Conservation (phyloP, 2,329 filamentous ascomycete species). For the Penicillium concentricum region DNA sequence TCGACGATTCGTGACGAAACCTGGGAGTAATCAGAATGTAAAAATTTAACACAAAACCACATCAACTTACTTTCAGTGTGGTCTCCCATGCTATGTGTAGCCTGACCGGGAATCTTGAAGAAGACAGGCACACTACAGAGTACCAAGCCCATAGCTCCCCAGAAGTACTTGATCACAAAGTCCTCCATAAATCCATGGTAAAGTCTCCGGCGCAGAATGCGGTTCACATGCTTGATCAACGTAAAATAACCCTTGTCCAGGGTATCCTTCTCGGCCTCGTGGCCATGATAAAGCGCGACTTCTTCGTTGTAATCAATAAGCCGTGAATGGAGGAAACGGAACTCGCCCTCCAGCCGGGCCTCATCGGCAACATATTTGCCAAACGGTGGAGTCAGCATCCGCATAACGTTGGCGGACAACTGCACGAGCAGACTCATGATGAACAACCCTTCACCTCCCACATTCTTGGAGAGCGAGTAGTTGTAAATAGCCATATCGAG, state of each 20-base stretch:
- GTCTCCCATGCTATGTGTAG: slow-evolving; percentile 52
- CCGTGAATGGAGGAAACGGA: slow-evolving; percentile 89
- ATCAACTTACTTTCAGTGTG: slow-evolving; percentile 57
- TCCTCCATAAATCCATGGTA: slow-evolving; percentile 99
- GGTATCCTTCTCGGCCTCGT: slow-evolving; percentile 92
- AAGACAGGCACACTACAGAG: slow-evolving; percentile 96
- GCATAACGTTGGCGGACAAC: slow-evolving; percentile 88
- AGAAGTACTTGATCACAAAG: slow-evolving; percentile 99
- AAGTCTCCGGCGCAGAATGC: slow-evolving; percentile 83
- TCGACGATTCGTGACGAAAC: slow-evolving; percentile 89
- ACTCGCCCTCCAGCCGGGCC: slow-evolving; percentile 90
- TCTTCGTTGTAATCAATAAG: slow-evolving; percentile 97
- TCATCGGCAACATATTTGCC: slow-evolving; percentile 98
- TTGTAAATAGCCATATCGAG: slow-evolving; percentile 98
- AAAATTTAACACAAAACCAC: background rate
- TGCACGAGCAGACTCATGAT: slow-evolving; percentile 95
- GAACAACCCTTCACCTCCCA: slow-evolving; percentile 93
- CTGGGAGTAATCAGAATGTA: slow-evolving; percentile 34
- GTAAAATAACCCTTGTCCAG: slow-evolving; percentile 99
- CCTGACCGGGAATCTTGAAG: slow-evolving; percentile 78
- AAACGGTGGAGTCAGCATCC: slow-evolving; percentile 90
- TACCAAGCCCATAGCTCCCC: slow-evolving; percentile 87
- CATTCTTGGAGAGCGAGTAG: slow-evolving; percentile 85
- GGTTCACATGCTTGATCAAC: slow-evolving; percentile 97
- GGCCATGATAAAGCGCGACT: slow-evolving; percentile 85